Evolutionary conservation across 495 filamentous ascomycete species (phyloP).

Genomic region (Trichoderma gamsii): DNA sequence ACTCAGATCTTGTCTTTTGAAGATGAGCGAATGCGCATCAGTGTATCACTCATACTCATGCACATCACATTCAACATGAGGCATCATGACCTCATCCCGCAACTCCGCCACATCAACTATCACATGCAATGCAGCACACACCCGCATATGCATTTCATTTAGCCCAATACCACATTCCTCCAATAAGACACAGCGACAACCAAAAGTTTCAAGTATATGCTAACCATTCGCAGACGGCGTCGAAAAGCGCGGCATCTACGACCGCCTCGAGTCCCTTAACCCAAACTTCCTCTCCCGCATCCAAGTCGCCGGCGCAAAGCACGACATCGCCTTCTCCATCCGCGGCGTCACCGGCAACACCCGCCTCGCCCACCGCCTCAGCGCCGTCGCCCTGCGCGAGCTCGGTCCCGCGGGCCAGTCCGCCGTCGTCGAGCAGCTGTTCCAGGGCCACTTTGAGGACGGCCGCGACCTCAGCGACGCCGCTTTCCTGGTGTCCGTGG

Average conservation of each 20-base stretch:
- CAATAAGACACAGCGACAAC: too few relatives aligned
- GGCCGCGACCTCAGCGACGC: constrained; percentile 67
- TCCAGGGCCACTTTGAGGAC: constrained; percentile 63
- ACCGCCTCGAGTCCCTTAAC: constrained; percentile 17
- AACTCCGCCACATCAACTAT: too few relatives aligned
- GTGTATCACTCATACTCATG: too few relatives aligned
- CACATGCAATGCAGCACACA: too few relatives aligned
- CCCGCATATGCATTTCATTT: too few relatives aligned
- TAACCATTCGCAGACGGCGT: constrained; percentile 9
- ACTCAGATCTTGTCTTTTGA: too few relatives aligned
- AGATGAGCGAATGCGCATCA: too few relatives aligned
- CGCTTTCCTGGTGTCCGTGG: constrained; percentile 51
- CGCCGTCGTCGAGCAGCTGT: constrained; percentile 59
- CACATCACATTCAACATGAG: too few relatives aligned
- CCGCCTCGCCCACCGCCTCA: constrained; percentile 67
- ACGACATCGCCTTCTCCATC: constrained; percentile 64
- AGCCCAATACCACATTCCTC: neutral
- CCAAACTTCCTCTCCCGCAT: constrained; percentile 22
- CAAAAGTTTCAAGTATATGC: too few relatives aligned
- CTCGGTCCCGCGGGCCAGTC: constrained; percentile 47
- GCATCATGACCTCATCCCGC: too few relatives aligned
- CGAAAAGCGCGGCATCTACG: constrained; percentile 19
- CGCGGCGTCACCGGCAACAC: constrained; percentile 69
- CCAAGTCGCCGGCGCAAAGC: constrained; percentile 15
- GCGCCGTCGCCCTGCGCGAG: constrained; percentile 58